Evolutionary conservation across 306 rosid species (phyloP).

Genomic region (Begonia peltatifolia): DNA sequence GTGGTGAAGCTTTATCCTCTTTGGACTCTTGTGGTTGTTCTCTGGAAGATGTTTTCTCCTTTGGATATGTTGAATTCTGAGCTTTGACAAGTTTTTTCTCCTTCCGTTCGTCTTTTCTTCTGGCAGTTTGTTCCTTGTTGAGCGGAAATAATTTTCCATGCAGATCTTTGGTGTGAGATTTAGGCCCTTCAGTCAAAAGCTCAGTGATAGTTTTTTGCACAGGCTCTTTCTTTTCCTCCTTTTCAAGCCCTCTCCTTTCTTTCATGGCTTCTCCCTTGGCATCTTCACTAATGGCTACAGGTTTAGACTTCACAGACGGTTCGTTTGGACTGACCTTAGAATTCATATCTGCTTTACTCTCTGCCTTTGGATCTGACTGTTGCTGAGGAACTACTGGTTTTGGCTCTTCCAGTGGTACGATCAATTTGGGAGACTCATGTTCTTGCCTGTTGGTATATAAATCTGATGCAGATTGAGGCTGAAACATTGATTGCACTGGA

Average conservation of each 20-base stretch:
- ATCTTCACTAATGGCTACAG: conserved; percentile 11
- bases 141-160: conserved; percentile 2
- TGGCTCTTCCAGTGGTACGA: conserved; percentile 14
- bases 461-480: conserved; percentile 16
- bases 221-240: conserved; percentile 19
- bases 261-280: conserved; percentile 11
- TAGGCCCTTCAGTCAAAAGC: conserved; percentile 10
- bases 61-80: conserved; percentile 16
- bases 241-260: conserved; percentile 12
- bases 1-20: conserved; percentile 18
- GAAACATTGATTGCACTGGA: background rate
- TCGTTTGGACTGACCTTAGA: conserved; percentile 9
- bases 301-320: conserved; percentile 5
- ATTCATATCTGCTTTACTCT: conserved; percentile 10
- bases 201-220: conserved; percentile 4
- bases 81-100: conserved; percentile 15
- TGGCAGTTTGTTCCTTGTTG: conserved; percentile 11
- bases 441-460: background rate
- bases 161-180: conserved; percentile 13
- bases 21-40: conserved; percentile 12
- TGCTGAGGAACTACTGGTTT: conserved; percentile 4
- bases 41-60: conserved; percentile 16
- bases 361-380: conserved; percentile 11
- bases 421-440: conserved; percentile 10
- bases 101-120: conserved; percentile 18